Base-by-base conservation (phyloP, 164 flowering plant species). In the Magnolia kwangsiensis region DNA sequence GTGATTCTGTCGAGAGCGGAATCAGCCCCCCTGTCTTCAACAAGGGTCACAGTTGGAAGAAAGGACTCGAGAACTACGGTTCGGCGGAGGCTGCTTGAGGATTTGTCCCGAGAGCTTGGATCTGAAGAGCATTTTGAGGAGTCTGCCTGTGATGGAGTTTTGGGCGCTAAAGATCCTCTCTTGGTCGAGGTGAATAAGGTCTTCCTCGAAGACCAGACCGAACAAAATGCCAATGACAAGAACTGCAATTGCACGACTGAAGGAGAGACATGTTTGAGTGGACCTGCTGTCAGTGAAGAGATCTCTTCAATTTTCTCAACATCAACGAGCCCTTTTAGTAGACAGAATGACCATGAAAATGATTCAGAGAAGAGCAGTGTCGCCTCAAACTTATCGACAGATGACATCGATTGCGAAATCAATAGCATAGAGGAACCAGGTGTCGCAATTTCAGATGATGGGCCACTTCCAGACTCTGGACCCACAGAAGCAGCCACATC, bases 321-420 rank as follows among this genome's bases (percentile, higher is more conserved):
- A 69, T 79, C 89, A 50, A 72, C 86, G 7, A 89, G 90, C 79
- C 89, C 93, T 78, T 76, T 51, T 77, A 76, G 81, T 79, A 82
- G 79, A 73, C 80, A 80, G 50, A 82, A 80, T 81, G 92, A 88
- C 81, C 80, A 79, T 51, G 90, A 86, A 73, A 88, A 86, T 77
- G 86, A 86, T 59, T 88, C 84, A 2, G 97, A 85, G 72, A 86
- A 85, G 79, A 93, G 96, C 77, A 91, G 95, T 74, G 86, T 86
- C 71, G 88, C 85, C 0, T 90, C 96, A 76, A 87, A 86, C 84
- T 77, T 81, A 64, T 86, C 85, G 23, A n/a, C 81, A 24, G 86
- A 88, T 79, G 90, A 83, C 64, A 87, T 79, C 81, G 88, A 85
- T 75, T 82, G 77, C 45, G 86, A 78, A 61, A 72, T 72, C 37